Percentiles rank a stretch among this genome's conserved stretches.
phyloP scores from a whole-genome alignment of 1,139 yeast genomes.

The Yamadazyma aaseri region DNA sequence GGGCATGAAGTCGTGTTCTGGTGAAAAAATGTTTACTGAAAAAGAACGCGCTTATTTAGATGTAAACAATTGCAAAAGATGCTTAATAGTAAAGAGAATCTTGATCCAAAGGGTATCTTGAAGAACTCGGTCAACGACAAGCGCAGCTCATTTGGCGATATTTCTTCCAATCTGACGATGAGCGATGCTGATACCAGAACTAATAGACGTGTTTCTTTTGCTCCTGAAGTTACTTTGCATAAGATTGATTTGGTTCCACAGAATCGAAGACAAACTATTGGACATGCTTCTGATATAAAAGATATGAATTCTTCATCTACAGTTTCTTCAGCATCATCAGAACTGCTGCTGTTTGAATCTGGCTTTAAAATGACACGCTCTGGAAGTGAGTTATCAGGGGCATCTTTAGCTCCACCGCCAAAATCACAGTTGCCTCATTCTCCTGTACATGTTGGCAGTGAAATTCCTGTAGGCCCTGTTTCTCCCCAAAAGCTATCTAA shows the following conservation, averaged over 20 bases:
- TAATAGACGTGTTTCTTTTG: conserved; percentile 65
- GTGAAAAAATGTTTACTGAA: too few relatives aligned
- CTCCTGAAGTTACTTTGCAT: conserved; percentile 74
- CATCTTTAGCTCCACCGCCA: too few relatives aligned
- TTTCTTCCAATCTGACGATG: too few relatives aligned
- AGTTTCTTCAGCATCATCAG: too few relatives aligned
- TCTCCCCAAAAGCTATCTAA: not conserved
- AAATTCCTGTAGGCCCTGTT: not conserved
- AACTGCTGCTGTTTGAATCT: too few relatives aligned
- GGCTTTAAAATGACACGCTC: too few relatives aligned
- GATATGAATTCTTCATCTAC: too few relatives aligned
- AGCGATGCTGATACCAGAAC: conserved; percentile 9
- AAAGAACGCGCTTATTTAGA: too few relatives aligned
- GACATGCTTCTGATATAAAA: conserved; percentile 7
- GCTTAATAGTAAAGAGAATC: conserved; percentile 15
- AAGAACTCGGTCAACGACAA: conserved; percentile 2
- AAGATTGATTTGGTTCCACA: conserved; percentile 53
- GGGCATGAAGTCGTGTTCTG: not conserved
- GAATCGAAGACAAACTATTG: conserved; percentile 16
- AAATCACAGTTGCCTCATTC: too few relatives aligned
- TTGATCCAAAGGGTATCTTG: conserved; percentile 14
- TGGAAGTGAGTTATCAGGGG: too few relatives aligned
- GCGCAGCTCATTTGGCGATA: too few relatives aligned
- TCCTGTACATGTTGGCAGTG: not conserved
- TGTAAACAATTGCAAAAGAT: not conserved